Conservation (phyloP, 2,329 filamentous ascomycete species). For the Fusarium nisikadoi region DNA sequence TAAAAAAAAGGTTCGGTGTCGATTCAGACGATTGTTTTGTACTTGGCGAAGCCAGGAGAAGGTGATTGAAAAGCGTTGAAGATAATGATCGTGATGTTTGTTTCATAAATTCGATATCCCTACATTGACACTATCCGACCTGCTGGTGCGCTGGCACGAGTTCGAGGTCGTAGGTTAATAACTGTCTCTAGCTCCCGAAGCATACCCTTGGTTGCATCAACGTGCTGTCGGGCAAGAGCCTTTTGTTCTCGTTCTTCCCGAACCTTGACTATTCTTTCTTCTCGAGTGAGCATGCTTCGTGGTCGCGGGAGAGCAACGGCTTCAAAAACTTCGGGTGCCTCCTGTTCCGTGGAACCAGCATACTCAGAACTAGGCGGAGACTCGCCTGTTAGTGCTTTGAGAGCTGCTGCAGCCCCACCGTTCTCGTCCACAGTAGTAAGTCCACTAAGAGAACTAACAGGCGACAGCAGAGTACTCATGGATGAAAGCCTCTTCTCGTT, state of each 20-base stretch:
- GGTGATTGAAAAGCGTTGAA: slow-evolving; percentile 4
- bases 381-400: slow-evolving; percentile 83
- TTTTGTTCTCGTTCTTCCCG: slow-evolving; percentile 85
- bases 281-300: slow-evolving; percentile 77
- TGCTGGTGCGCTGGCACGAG: slow-evolving; percentile 51
- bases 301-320: slow-evolving; percentile 81
- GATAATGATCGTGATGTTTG: slow-evolving; percentile 15
- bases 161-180: slow-evolving; percentile 68
- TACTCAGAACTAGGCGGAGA: slow-evolving; percentile 62
- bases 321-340: slow-evolving; percentile 87
- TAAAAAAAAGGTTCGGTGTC: slow-evolving; percentile 11
- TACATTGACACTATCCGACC: slow-evolving; percentile 58
- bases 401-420: slow-evolving; percentile 65
- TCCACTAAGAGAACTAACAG: slow-evolving; percentile 72
- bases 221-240: slow-evolving; percentile 75
- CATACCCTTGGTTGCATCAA: slow-evolving; percentile 88
- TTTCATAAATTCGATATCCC: slow-evolving; percentile 30
- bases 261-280: slow-evolving; percentile 89
- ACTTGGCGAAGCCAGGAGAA: slow-evolving; percentile 3
- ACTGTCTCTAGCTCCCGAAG: slow-evolving; percentile 92
- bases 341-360: slow-evolving; percentile 67
- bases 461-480: slow-evolving; percentile 68
- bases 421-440: slow-evolving; percentile 70
- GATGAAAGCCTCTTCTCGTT: slow-evolving; percentile 78
- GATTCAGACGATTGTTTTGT: slow-evolving; percentile 9